Conservation (phyloP, 225 moss, liverwort and hornwort species). For the Straminergon stramineum region DNA sequence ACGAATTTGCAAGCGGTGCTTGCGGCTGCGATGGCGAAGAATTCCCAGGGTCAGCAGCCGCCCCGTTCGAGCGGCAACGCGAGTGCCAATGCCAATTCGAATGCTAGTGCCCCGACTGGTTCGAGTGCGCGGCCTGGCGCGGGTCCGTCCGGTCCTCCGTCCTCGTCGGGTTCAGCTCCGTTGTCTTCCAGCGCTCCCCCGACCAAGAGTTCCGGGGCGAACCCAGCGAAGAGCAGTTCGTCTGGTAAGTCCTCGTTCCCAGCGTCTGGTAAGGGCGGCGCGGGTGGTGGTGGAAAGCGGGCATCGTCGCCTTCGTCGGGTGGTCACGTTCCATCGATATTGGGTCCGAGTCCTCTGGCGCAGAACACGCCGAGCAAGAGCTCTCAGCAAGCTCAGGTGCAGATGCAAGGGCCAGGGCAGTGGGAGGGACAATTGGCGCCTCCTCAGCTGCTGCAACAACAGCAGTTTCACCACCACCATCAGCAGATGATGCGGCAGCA, state of each 20-base stretch:
- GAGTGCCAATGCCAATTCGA: neutral
- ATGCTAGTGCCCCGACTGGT: neutral
- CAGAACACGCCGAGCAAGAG: constrained; percentile 22
- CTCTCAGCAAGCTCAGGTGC: constrained; percentile 22
- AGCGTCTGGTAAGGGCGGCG: constrained; percentile 25
- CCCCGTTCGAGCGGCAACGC: constrained; percentile 11
- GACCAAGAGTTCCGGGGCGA: constrained; percentile 25
- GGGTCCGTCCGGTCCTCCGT: constrained; percentile 1
- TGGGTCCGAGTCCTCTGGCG: constrained; percentile 56
- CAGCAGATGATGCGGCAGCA: constrained; percentile 30
- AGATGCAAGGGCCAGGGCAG: constrained; percentile 21
- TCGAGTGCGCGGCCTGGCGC: constrained; percentile 17
- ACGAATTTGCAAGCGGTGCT: constrained; percentile 61
- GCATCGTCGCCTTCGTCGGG: constrained; percentile 31
- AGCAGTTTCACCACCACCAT: constrained; percentile 10
- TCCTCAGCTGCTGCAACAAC: constrained; percentile 26
- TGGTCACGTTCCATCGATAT: constrained; percentile 45
- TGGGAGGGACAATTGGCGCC: constrained; percentile 13
- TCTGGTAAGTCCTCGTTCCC: constrained; percentile 37
- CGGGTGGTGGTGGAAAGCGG: constrained; percentile 36
- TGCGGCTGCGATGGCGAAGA: constrained; percentile 73
- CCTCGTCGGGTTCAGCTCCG: constrained; percentile 20
- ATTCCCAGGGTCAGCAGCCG: constrained; percentile 16
- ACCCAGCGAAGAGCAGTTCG: constrained; percentile 28
- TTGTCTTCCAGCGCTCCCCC: constrained; percentile 26